These are phyloP conservation scores for Mycocentrospora acerina DNA, from an alignment of 2,329 filamentous ascomycete species.

Conservation along the genomic window DNA sequence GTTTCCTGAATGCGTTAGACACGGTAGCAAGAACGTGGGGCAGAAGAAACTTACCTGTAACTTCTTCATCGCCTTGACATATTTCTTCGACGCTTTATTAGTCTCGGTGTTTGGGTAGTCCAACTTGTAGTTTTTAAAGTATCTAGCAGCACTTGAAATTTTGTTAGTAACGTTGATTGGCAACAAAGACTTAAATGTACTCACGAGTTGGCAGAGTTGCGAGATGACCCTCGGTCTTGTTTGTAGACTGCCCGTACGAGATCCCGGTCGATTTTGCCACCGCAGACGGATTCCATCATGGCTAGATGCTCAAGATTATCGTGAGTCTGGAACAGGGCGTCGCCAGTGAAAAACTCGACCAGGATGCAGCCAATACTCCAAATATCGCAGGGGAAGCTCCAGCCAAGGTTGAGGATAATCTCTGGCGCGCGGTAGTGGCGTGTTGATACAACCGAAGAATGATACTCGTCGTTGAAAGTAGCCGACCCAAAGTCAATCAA, in stretches of 20 bases:
- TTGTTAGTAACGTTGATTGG: slow-evolving; percentile 28
- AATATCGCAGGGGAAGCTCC: slow-evolving; percentile 69
- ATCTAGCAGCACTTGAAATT: slow-evolving; percentile 41
- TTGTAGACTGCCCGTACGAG: slow-evolving; percentile 56
- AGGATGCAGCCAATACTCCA: slow-evolving; percentile 71
- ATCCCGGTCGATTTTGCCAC: slow-evolving; percentile 56
- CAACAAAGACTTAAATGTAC: slow-evolving; percentile 27
- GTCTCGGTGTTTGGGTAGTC: slow-evolving; percentile 66
- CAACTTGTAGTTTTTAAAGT: slow-evolving; percentile 59
- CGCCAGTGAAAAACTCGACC: slow-evolving; percentile 68
- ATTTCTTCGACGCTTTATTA: slow-evolving; percentile 64
- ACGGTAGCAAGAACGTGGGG: neutral
- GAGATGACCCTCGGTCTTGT: slow-evolving; percentile 48
- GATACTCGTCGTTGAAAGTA: slow-evolving; percentile 69
- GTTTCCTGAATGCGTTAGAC: slow-evolving; percentile 53
- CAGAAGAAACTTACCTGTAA: slow-evolving; percentile 52
- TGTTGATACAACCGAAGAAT: slow-evolving; percentile 67
- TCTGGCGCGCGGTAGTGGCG: slow-evolving; percentile 67
- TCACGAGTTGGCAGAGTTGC: slow-evolving; percentile 60
- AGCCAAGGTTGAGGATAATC: slow-evolving; percentile 67
- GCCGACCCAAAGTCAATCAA: slow-evolving; percentile 69
- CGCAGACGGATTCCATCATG: slow-evolving; percentile 68
- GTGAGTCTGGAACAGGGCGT: slow-evolving; percentile 68
- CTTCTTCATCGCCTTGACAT: slow-evolving; percentile 68
- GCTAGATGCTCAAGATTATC: slow-evolving; percentile 68